Base-by-base conservation (phyloP, 1,139 yeast genomes). In the Debaryomycetaceae sp. region DNA sequence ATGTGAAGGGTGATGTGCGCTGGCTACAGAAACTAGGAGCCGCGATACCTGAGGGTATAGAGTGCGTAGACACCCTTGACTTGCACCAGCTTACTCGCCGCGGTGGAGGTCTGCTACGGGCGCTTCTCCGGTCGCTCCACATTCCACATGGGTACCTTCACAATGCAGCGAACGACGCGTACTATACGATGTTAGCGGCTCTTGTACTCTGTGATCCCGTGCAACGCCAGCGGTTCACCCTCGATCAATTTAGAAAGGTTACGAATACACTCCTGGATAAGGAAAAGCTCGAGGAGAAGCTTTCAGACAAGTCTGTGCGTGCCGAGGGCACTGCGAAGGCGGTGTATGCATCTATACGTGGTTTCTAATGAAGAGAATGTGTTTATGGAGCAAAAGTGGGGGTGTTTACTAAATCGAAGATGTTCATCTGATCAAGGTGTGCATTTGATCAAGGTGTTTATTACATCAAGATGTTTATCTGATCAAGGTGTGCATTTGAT, bases 151-250 rank as follows among this genome's bases (percentile, higher is more conserved):
- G 45, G 7, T 35, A 40, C 21, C 42, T 49, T 24, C 55, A 49
- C 30, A 49, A 49, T 27, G 55, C 55, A 2, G 52, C 49, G 23
- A 49, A 49, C 31, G 55, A 49, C 28, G 52, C 55, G 4, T 49
- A 48, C 34, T 49, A 45, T 32, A 48, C 55, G 8, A 30, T 49
- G n/a, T 30, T 47, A 23, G 53, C 51, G n/a, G 49, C 48, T 8
- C 28, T 49, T 35, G 40, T 41, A 4, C 41, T 39, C 26, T 41
- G 49, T 25, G 55, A 49, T 25, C 55, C 55, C 2, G 35, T 31
- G 13, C 36, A 37, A n/a, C 32, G 55, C 4, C 27, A 16, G 11
- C 30, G 29, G 12, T 32, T 34, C 27, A 29, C 31, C 7, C 34
- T 49, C 25, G 54, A 49, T 28, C 25, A 27, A 11, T 40, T 23